phyloP scores from a whole-genome alignment of 495 filamentous ascomycete genomes.

The Penicillium canescens region DNA sequence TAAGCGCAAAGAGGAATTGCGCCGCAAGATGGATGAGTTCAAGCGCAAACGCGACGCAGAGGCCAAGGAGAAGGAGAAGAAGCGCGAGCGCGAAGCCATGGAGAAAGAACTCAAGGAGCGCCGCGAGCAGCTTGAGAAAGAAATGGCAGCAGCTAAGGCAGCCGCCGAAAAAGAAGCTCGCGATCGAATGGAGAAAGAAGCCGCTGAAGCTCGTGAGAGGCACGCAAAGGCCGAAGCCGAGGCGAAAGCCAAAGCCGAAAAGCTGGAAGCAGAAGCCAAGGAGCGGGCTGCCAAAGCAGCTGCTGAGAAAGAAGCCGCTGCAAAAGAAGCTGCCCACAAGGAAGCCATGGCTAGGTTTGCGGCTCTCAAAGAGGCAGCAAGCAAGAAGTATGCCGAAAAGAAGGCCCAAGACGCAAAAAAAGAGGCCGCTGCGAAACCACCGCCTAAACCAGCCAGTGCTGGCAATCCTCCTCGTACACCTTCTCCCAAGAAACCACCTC shows the following conservation, averaged over 20 bases:
- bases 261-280: conserved; percentile 41
- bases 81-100: conserved; percentile 52
- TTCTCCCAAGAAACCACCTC: conserved; percentile 57
- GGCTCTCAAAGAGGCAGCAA: conserved; percentile 46
- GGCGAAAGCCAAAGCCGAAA: conserved; percentile 37
- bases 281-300: conserved; percentile 39
- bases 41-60: conserved; percentile 48
- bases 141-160: conserved; percentile 47
- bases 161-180: conserved; percentile 46
- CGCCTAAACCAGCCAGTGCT: conserved; percentile 26
- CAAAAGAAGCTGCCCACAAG: conserved; percentile 44
- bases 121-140: conserved; percentile 50
- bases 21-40: conserved; percentile 65
- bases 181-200: conserved; percentile 41
- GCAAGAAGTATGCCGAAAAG: conserved; percentile 48
- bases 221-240: conserved; percentile 31
- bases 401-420: conserved; percentile 43
- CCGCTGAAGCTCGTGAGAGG: conserved; percentile 32
- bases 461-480: conserved; percentile 39
- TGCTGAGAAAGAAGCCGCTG: conserved; percentile 46
- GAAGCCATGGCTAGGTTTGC: conserved; percentile 50
- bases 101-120: conserved; percentile 48
- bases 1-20: conserved; percentile 44
- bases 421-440: conserved; percentile 30
- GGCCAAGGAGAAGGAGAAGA: conserved; percentile 45